Evolutionary conservation across 2,329 filamentous ascomycete genomes (phyloP).

Genomic region (Orbilia javanica): DNA sequence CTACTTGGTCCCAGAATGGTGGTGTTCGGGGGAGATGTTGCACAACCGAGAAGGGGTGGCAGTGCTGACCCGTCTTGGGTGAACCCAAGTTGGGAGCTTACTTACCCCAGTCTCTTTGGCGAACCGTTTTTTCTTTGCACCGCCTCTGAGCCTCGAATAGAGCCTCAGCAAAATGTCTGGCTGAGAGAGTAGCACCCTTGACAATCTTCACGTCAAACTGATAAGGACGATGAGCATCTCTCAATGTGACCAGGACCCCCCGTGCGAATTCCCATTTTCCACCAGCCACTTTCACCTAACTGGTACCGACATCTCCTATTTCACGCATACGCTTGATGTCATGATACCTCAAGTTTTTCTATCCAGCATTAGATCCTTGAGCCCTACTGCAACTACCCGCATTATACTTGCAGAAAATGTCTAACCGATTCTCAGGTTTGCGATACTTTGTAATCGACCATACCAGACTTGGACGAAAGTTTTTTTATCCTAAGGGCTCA

Average conservation of each 20-base stretch:
- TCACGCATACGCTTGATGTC: constrained; percentile 44
- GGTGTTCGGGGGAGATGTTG: constrained; percentile 12
- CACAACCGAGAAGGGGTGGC: constrained; percentile 41
- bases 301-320: constrained; percentile 5
- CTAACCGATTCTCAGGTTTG: constrained; percentile 14
- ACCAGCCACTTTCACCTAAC: constrained; percentile 29
- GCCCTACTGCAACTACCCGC: constrained; percentile 53
- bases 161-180: constrained; percentile 45
- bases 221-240: constrained; percentile 33
- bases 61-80: constrained; percentile 39
- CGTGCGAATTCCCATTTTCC: not conserved
- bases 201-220: not conserved
- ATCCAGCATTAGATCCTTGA: constrained; percentile 32
- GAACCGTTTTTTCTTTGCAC: constrained; percentile 42
- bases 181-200: constrained; percentile 22
- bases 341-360: constrained; percentile 31
- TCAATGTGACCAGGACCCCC: not conserved
- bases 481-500: not conserved
- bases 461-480: not conserved
- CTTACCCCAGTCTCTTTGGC: constrained; percentile 39
- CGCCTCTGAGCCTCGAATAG: constrained; percentile 54
- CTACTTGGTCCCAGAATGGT: constrained; percentile 18
- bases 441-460: not conserved
- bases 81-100: constrained; percentile 21
- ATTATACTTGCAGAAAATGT: constrained; percentile 32